Conservation (phyloP, 805 yeast species). For the Cyberlindnera samutprakarnensis region DNA sequence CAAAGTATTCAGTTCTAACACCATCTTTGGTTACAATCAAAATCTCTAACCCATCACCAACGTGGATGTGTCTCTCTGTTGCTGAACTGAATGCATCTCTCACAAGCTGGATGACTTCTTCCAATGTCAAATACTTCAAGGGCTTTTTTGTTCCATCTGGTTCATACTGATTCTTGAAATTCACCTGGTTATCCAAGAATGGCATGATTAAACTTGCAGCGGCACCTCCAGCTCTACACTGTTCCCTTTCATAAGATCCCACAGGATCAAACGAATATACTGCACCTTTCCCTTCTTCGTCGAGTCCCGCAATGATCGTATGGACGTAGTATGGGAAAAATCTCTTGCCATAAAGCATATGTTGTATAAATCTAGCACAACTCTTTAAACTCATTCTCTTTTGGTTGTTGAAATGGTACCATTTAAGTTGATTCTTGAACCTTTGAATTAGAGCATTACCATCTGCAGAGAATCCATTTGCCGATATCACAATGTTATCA, state of each 20-base stretch:
- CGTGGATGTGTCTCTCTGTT: constrained; percentile 97
- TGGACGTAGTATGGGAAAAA: constrained; percentile 96
- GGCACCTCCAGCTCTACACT: constrained; percentile 97
- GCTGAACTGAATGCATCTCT: constrained; percentile 94
- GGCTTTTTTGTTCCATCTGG: constrained; percentile 63
- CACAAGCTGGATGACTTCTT: constrained; percentile 81
- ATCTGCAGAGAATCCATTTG: constrained; percentile 96
- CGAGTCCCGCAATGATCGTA: constrained; percentile 91
- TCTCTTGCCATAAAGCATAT: constrained; percentile 83
- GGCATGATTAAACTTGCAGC: constrained; percentile 97
- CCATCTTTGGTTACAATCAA: constrained; percentile 92
- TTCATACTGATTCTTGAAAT: constrained; percentile 85
- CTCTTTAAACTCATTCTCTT: constrained; percentile 59
- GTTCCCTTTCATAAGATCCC: constrained; percentile 95
- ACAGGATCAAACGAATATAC: constrained; percentile 96
- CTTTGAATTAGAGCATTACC: constrained; percentile 77
- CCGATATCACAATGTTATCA: constrained; percentile 78
- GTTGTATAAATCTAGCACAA: constrained; percentile 89
- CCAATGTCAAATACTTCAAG: constrained; percentile 59
- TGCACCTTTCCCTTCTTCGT: constrained; percentile 81
- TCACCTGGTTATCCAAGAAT: constrained; percentile 94
- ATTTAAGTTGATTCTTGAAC: constrained; percentile 57
- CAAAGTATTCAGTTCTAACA: constrained; percentile 71
- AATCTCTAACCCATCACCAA: constrained; percentile 94
- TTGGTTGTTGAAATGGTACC: constrained; percentile 91